phyloP scores from a whole-genome alignment of 495 filamentous ascomycete genomes.

The Aspergillus baeticus region DNA sequence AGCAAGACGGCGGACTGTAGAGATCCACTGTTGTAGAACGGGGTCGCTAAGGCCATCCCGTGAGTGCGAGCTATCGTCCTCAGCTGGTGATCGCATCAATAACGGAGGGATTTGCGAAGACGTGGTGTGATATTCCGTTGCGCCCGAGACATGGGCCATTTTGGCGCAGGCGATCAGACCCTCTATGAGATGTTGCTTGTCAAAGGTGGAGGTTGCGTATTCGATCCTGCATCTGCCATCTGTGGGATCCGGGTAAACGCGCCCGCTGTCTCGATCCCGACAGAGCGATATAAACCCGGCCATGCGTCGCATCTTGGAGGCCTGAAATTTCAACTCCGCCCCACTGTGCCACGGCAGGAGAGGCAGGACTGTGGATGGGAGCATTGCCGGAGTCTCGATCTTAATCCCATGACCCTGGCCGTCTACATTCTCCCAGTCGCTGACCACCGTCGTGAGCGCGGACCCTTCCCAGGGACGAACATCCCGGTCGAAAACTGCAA shows the following conservation, averaged over 20 bases:
- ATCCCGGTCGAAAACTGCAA: conserved; percentile 65
- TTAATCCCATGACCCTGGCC: conserved; percentile 78
- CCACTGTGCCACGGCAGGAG: conserved; percentile 62
- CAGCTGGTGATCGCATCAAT: conserved; percentile 57
- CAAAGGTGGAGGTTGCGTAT: conserved; percentile 68
- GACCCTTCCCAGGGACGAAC: conserved; percentile 76
- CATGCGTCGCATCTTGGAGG: conserved; percentile 60
- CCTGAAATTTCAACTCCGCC: conserved; percentile 64
- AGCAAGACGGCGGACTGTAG: conserved; percentile 54
- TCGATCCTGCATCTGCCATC: conserved; percentile 62
- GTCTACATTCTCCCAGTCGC: conserved; percentile 80
- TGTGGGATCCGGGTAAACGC: conserved; percentile 70
- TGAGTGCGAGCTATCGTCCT: conserved; percentile 27
- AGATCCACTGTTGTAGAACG: conserved; percentile 67
- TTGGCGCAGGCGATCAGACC: conserved; percentile 68
- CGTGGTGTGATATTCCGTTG: conserved; percentile 68
- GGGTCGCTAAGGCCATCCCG: conserved; percentile 61
- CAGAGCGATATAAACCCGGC: conserved; percentile 66
- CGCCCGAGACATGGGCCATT: conserved; percentile 71
- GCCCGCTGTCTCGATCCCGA: conserved; percentile 71
- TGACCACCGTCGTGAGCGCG: conserved; percentile 73
- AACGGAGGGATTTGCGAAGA: conserved; percentile 64
- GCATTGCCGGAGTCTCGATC: conserved; percentile 68
- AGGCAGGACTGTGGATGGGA: conserved; percentile 56
- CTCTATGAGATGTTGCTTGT: conserved; percentile 65